Conservation (phyloP, 345 rosid species). For the Arabis hirsuta region DNA sequence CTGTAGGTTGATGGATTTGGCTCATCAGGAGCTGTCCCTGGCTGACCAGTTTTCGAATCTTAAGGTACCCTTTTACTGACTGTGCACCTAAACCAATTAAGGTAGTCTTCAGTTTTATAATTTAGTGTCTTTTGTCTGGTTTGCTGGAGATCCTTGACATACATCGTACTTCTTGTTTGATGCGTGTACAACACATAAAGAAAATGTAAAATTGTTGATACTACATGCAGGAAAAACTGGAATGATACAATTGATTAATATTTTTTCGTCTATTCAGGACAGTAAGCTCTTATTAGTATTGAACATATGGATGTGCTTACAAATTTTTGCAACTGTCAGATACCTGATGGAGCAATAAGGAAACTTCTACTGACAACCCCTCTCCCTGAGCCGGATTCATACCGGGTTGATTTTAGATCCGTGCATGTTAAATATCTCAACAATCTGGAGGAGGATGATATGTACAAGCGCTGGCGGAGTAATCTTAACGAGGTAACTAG, state of each 20-base stretch:
- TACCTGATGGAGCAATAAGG: conserved; percentile 63
- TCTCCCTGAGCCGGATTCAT: conserved; percentile 71
- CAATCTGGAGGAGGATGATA: conserved; percentile 96
- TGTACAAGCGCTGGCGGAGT: conserved; percentile 94
- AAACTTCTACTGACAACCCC: conserved; percentile 71
- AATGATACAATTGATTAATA: conserved; percentile 10
- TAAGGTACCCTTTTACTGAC: conserved; percentile 60
- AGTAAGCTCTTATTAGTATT: conserved; percentile 28
- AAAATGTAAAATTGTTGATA: conserved; percentile 21
- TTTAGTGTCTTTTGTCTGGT: conserved; percentile 12
- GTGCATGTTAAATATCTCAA: conserved; percentile 88
- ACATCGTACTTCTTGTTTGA: conserved; percentile 17
- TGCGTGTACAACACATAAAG: conserved; percentile 12
- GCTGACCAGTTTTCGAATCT: conserved; percentile 85
- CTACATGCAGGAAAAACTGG: conserved; percentile 20
- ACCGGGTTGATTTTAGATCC: conserved; percentile 92
- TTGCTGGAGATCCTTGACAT: conserved; percentile 17
- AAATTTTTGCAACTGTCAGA: conserved; percentile 50
- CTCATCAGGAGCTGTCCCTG: conserved; percentile 86
- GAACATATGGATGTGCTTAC: conserved; percentile 22
- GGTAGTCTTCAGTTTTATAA: conserved; percentile 4
- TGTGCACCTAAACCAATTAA: not conserved
- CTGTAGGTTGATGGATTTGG: conserved; percentile 84
- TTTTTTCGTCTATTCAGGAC: conserved; percentile 23
- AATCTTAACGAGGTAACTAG: conserved; percentile 80